Evolutionary conservation across 768 basidiomycete species (phyloP).

Genomic region (Pleurotus cornucopiae): DNA sequence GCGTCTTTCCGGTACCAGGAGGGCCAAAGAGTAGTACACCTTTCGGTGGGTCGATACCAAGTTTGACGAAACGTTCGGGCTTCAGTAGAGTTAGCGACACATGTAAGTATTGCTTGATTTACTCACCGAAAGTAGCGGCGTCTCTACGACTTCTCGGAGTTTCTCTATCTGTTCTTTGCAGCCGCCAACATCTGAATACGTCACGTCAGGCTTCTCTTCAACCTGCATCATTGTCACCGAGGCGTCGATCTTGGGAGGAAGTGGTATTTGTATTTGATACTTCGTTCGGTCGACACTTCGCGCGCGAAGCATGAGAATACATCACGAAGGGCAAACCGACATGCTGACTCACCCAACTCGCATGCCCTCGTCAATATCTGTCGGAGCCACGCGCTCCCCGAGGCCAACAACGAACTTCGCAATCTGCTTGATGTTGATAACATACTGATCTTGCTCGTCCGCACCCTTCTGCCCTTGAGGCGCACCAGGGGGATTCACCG

Average conservation of each 20-base stretch:
- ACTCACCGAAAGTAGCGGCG: conserved; percentile 86
- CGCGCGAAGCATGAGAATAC: neutral
- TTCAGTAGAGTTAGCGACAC: conserved; percentile 29
- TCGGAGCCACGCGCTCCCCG: conserved; percentile 93
- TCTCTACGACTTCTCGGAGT: conserved; percentile 95
- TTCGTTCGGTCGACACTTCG: conserved; percentile 88
- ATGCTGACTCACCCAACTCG: conserved; percentile 83
- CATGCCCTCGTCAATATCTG: conserved; percentile 99
- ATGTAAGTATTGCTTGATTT: neutral
- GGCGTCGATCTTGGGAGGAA: conserved; percentile 98
- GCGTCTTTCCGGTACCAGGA: conserved; percentile 97
- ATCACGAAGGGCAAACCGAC: neutral
- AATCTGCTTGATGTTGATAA: conserved; percentile 99
- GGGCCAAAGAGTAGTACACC: conserved; percentile 95
- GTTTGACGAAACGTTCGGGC: conserved; percentile 98
- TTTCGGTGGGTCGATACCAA: conserved; percentile 98
- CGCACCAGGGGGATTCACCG: conserved; percentile 75
- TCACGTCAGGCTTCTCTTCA: conserved; percentile 97
- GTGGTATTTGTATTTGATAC: conserved; percentile 97
- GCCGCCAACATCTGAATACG: conserved; percentile 96
- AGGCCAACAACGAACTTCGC: conserved; percentile 99
- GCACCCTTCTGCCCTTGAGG: conserved; percentile 90
- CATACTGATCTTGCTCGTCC: conserved; percentile 98
- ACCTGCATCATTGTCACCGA: conserved; percentile 99
- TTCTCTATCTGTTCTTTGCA: conserved; percentile 99